phyloP scores from a whole-genome alignment of 495 filamentous ascomycete genomes.

The Pyrenopolyporus hunteri region DNA sequence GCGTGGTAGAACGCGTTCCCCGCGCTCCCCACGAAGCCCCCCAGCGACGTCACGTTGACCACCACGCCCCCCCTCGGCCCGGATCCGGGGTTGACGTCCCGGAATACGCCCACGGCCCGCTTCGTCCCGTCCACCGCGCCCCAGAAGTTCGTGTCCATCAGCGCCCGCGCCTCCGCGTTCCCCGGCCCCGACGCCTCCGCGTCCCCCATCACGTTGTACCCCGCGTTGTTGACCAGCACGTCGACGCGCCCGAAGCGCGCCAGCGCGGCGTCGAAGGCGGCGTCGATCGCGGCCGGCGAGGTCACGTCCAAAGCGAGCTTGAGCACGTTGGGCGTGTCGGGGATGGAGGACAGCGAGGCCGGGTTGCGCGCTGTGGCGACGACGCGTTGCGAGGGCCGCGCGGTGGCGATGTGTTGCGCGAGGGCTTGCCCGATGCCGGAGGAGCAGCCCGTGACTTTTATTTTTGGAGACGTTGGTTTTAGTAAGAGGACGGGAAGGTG shows the following conservation, averaged over 20 bases:
- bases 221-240: conserved; percentile 65
- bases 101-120: conserved; percentile 54
- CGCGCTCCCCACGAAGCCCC: conserved; percentile 54
- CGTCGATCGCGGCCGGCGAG: conserved; percentile 45
- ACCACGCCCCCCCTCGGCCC: conserved; percentile 55
- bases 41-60: conserved; percentile 59
- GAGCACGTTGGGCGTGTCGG: conserved; percentile 48
- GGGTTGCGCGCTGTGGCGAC: conserved; percentile 56
- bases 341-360: conserved; percentile 48
- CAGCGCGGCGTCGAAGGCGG: conserved; percentile 48
- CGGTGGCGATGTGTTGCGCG: conserved; percentile 39
- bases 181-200: conserved; percentile 48
- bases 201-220: conserved; percentile 55
- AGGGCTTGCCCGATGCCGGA: conserved; percentile 55
- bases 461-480: not conserved
- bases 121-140: conserved; percentile 53
- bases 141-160: conserved; percentile 63
- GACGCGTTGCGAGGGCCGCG: conserved; percentile 46
- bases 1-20: conserved; percentile 62
- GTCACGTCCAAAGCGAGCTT: conserved; percentile 56
- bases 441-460: conserved; percentile 57
- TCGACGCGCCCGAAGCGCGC: conserved; percentile 55
- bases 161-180: conserved; percentile 45
- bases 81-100: conserved; percentile 45
- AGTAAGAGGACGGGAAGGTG: too few species aligned